These are phyloP conservation scores for Leucocoprinus birnbaumii DNA, from an alignment of 768 basidiomycete genomes.

Conservation along the genomic window DNA sequence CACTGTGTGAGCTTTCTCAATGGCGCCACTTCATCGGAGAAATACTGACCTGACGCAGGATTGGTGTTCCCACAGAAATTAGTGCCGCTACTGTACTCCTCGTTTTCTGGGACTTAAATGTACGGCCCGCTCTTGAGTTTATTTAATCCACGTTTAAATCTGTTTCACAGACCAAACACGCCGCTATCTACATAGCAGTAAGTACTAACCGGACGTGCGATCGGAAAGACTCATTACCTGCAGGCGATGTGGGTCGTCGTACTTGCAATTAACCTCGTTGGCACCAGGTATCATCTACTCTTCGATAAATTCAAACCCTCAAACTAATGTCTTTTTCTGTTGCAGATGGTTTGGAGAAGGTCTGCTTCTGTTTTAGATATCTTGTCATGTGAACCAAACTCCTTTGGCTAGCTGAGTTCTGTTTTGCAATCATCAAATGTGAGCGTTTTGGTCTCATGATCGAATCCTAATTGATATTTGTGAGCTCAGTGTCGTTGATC, in stretches of 20 bases:
- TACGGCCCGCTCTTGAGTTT: slow-evolving; percentile 25
- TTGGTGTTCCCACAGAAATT: slow-evolving; percentile 71
- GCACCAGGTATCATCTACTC: slow-evolving; percentile 52
- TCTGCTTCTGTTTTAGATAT: slow-evolving; percentile 18
- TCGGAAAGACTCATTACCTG: neutral
- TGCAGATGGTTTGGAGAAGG: slow-evolving; percentile 71
- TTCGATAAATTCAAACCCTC: neutral
- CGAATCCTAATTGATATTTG: neutral
- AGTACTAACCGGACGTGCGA: slow-evolving; percentile 1
- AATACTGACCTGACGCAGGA: slow-evolving; percentile 26
- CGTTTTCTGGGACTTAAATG: slow-evolving; percentile 68
- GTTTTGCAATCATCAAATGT: slow-evolving; percentile 67
- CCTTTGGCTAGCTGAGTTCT: slow-evolving; percentile 52
- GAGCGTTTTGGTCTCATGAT: slow-evolving; percentile 15
- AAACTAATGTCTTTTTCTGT: neutral
- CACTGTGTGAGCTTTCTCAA: slow-evolving; percentile 27
- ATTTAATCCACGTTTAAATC: no score
- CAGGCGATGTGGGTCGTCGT: slow-evolving; percentile 51
- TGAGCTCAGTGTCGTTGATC: slow-evolving; percentile 50
- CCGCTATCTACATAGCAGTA: slow-evolving; percentile 52
- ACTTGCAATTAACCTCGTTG: slow-evolving; percentile 66
- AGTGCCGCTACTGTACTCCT: slow-evolving; percentile 69
- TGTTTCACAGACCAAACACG: slow-evolving; percentile 39
- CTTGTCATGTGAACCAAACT: neutral
- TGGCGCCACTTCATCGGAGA: no score